Base-by-base conservation (phyloP, 83 land plant species). In the Diphasiastrum complanatum region DNA sequence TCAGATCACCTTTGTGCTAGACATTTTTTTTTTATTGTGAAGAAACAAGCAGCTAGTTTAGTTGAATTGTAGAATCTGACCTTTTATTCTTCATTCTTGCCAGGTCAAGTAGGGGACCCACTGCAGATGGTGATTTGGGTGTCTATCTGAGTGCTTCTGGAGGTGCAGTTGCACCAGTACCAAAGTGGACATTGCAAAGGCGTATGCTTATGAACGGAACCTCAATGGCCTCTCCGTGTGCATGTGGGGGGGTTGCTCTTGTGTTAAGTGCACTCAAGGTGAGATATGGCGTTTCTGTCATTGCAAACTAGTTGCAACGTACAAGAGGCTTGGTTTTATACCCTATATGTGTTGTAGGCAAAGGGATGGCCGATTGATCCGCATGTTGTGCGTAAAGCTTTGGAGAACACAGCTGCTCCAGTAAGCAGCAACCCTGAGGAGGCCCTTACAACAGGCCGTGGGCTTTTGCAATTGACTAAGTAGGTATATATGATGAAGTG, bases 51-150 rank as follows among this genome's bases (percentile, higher is more conserved):
- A n/a, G n/a, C n/a, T n/a, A n/a, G n/a, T n/a, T n/a, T n/a, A n/a
- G n/a, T n/a, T n/a, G n/a, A 10, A 19, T 49, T 49, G 19, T 19
- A 49, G 5, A 14, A 49, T 22, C 6, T 20, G 51, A 5, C 8
- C 11, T 49, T 49, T 19, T 10, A 5, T 49, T 49, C 19, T 10
- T 10, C 6, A 49, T 4, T 22, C 18, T 50, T 64, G 45, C 34
- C 77, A 95, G 99, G 99, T 95, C 99, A n/a, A 95, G 99, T 59
- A 71, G 99, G 67, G 99, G 99, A 14, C 99, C 99, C 27, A 89
- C 99, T 47, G 81, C 69, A 63, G 99, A 95, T 75, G 99, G 99
- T 4, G 97, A 86, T 75, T 60, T 85, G 51, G 99, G 99, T 45
- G 98, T 93, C 29, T 73, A 80, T 62, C 64, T 95, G 61, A 95